Evolutionary conservation across 331 rosid genomes (phyloP).

Genomic region (Pyrus hybrid): DNA sequence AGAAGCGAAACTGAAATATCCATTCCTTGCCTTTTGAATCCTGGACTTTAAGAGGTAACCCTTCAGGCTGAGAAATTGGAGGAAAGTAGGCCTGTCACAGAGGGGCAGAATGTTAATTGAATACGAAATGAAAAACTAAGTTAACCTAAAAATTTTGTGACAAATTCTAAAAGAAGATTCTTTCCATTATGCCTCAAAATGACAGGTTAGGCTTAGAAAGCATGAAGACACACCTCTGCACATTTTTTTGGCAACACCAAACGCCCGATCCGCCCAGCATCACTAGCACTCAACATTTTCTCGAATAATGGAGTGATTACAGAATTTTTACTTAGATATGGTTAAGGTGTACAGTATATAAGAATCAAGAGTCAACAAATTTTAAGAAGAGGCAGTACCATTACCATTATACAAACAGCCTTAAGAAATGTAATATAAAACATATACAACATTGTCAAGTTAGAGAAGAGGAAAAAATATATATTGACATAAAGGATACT

Average conservation of each 20-base stretch:
- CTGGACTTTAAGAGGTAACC: constrained; percentile 91
- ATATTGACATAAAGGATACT: constrained; percentile 64
- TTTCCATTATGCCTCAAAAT: background rate
- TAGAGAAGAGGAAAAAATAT: background rate
- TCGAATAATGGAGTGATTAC: constrained; percentile 93
- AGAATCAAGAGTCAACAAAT: background rate
- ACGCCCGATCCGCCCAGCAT: constrained; percentile 98
- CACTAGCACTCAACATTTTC: constrained; percentile 94
- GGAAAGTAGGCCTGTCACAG: constrained; percentile 90
- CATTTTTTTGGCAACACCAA: constrained; percentile 97
- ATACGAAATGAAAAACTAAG: background rate
- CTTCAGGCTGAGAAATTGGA: constrained; percentile 93
- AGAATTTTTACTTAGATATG: constrained; percentile 59
- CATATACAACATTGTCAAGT: background rate
- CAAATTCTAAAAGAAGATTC: background rate
- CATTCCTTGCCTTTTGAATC: constrained; percentile 96
- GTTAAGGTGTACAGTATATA: constrained; percentile 44
- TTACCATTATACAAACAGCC: constrained; percentile 17
- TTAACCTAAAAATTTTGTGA: background rate
- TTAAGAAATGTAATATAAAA: background rate
- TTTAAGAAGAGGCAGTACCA: constrained; percentile 1
- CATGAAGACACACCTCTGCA: constrained; percentile 75
- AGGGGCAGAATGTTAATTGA: constrained; percentile 9
- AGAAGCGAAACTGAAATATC: constrained; percentile 97
- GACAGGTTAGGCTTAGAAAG: background rate